phyloP scores from a whole-genome alignment of 345 rosid species.

The Moricandia arvensis region DNA sequence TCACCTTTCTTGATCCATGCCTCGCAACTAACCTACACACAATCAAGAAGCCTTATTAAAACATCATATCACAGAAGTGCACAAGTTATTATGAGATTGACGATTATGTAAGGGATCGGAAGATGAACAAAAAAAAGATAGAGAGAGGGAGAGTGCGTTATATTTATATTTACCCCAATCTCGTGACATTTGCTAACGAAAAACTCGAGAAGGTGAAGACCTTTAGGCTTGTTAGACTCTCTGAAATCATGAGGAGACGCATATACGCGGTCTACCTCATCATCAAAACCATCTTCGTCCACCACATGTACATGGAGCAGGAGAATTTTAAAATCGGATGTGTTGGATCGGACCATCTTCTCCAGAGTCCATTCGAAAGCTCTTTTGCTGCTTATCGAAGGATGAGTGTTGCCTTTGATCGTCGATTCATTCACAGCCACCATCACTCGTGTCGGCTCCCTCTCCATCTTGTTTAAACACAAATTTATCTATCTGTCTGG shows the following conservation, averaged over 20 bases:
- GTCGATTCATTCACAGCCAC: background rate
- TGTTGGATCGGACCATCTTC: constrained; percentile 82
- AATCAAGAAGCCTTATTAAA: background rate
- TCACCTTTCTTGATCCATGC: constrained; percentile 91
- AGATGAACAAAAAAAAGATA: background rate
- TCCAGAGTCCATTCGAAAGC: constrained; percentile 91
- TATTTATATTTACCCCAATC: constrained; percentile 55
- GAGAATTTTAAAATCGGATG: constrained; percentile 70
- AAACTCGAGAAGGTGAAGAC: constrained; percentile 72
- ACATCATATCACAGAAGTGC: background rate
- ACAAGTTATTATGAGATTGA: background rate
- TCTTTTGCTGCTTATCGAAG: constrained; percentile 30
- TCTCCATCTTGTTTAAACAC: background rate
- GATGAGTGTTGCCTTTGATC: background rate
- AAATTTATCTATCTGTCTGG: background rate
- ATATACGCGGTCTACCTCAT: constrained; percentile 74
- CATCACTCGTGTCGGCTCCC: background rate
- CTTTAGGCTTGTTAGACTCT: constrained; percentile 55
- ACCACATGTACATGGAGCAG: constrained; percentile 87
- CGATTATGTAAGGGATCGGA: background rate
- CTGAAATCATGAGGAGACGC: constrained; percentile 85
- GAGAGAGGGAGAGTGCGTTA: background rate
- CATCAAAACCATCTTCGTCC: constrained; percentile 44
- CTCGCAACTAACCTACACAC: constrained; percentile 66
- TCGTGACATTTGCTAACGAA: constrained; percentile 75